Evolutionary conservation across 768 basidiomycete species (phyloP).

Genomic region (Suillus decipiens): DNA sequence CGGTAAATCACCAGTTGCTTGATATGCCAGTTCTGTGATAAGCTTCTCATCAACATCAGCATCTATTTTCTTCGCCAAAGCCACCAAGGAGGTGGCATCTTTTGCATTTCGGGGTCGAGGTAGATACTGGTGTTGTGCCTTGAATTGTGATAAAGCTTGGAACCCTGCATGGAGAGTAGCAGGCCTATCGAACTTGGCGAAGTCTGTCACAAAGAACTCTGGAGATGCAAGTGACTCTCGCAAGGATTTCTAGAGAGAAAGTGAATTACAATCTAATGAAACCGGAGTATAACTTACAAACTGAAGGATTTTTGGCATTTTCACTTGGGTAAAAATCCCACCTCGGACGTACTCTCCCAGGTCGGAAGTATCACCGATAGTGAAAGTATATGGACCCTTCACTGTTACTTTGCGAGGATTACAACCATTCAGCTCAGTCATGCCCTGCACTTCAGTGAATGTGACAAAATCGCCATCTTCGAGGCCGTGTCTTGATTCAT

Average conservation of each 20-base stretch:
- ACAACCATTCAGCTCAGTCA: slow-evolving; percentile 87
- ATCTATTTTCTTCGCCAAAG: slow-evolving; percentile 77
- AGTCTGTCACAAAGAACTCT: slow-evolving; percentile 93
- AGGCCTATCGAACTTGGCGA: slow-evolving; percentile 95
- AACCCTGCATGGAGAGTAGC: slow-evolving; percentile 90
- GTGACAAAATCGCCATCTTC: slow-evolving; percentile 98
- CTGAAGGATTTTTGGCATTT: slow-evolving; percentile 95
- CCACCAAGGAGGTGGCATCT: slow-evolving; percentile 74
- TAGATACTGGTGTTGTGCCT: slow-evolving; percentile 59
- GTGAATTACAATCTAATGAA: not conserved
- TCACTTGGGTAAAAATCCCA: slow-evolving; percentile 97
- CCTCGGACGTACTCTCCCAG: slow-evolving; percentile 80
- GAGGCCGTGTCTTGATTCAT: slow-evolving; percentile 97
- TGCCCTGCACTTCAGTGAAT: slow-evolving; percentile 94
- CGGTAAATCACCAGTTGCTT: slow-evolving; percentile 87
- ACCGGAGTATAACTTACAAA: slow-evolving; percentile 63
- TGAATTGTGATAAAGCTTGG: slow-evolving; percentile 87
- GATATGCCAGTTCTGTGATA: slow-evolving; percentile 83
- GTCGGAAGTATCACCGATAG: slow-evolving; percentile 87
- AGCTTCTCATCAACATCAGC: slow-evolving; percentile 79
- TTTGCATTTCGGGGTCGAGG: slow-evolving; percentile 82
- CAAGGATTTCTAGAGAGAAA: slow-evolving; percentile 77
- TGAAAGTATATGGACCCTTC: slow-evolving; percentile 97
- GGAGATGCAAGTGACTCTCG: slow-evolving; percentile 80
- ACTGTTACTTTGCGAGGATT: slow-evolving; percentile 91